phyloP scores from a whole-genome alignment of 2,329 filamentous ascomycete species.

The Fusarium palustre region DNA sequence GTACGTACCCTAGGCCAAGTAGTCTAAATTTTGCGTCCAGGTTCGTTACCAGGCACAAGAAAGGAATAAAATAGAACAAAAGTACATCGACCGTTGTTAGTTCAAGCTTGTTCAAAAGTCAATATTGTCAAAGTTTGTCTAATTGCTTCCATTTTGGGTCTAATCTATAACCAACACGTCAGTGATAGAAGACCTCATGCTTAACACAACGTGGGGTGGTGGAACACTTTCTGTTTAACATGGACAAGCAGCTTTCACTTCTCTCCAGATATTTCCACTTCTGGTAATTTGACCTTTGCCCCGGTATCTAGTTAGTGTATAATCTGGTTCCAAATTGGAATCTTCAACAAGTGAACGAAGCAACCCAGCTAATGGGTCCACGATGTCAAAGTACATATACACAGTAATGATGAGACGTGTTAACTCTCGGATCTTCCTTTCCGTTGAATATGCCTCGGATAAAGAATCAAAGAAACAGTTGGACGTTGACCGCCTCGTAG shows the following conservation, averaged over 20 bases:
- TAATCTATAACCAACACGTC: slow-evolving; percentile 15
- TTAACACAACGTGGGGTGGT: slow-evolving; percentile 21
- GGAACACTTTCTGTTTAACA: slow-evolving; percentile 12
- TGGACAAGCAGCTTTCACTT: slow-evolving; percentile 10
- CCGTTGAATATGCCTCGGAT: too few relatives aligned
- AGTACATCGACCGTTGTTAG: slow-evolving; percentile 8
- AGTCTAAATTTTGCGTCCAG: neutral
- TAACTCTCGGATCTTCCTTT: neutral
- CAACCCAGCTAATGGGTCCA: neutral
- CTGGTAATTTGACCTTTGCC: slow-evolving; percentile 11
- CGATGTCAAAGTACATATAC: neutral
- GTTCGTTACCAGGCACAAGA: neutral
- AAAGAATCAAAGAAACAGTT: neutral
- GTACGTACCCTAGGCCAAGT: slow-evolving; percentile 21
- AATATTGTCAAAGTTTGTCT: slow-evolving; percentile 15
- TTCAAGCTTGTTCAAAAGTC: slow-evolving; percentile 2
- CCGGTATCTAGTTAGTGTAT: neutral
- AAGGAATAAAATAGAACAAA: neutral
- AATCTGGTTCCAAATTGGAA: neutral
- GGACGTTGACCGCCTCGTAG: neutral
- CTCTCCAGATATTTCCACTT: slow-evolving; percentile 40
- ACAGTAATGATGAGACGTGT: neutral
- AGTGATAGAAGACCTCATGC: slow-evolving; percentile 16
- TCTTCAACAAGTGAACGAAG: neutral
- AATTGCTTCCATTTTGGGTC: slow-evolving; percentile 31